Conservation (phyloP, 352 stramenopile genomes). For the Nothophytophthora sp. region DNA sequence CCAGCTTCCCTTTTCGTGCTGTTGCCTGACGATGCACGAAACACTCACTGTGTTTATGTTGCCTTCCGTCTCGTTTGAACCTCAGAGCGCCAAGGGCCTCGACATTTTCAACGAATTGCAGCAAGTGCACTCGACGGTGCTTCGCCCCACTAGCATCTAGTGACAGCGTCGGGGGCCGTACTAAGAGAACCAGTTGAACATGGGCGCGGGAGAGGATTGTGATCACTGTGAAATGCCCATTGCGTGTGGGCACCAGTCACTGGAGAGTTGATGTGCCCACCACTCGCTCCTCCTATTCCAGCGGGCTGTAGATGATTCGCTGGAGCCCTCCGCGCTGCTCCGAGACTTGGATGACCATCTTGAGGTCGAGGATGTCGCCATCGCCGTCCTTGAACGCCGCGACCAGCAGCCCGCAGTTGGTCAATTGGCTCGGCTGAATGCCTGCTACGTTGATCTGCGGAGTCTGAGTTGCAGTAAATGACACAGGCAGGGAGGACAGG, state of each 20-base stretch:
- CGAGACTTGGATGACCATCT: slow-evolving; percentile 90
- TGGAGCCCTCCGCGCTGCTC: slow-evolving; percentile 71
- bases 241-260: neutral
- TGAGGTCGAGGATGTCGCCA: slow-evolving; percentile 82
- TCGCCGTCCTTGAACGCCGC: slow-evolving; percentile 75
- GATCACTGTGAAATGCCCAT: neutral
- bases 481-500: neutral
- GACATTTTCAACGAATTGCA: slow-evolving; percentile 45
- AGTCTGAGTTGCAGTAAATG: slow-evolving; percentile 34
- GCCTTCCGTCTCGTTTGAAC: no score
- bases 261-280: neutral
- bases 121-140: slow-evolving; percentile 33
- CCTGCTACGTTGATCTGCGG: slow-evolving; percentile 66
- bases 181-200: neutral
- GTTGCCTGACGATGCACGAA: no score
- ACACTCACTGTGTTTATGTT: no score
- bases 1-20: no score
- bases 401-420: slow-evolving; percentile 88
- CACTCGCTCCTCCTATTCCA: slow-evolving; percentile 61
- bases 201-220: neutral
- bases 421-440: slow-evolving; percentile 83
- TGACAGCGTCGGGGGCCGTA: neutral
- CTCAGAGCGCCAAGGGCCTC: slow-evolving; percentile 40
- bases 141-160: slow-evolving; percentile 26
- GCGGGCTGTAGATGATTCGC: slow-evolving; percentile 87